Evolutionary conservation across 2,329 filamentous ascomycete genomes (phyloP).

Genomic region (Talaromyces funiculosus): DNA sequence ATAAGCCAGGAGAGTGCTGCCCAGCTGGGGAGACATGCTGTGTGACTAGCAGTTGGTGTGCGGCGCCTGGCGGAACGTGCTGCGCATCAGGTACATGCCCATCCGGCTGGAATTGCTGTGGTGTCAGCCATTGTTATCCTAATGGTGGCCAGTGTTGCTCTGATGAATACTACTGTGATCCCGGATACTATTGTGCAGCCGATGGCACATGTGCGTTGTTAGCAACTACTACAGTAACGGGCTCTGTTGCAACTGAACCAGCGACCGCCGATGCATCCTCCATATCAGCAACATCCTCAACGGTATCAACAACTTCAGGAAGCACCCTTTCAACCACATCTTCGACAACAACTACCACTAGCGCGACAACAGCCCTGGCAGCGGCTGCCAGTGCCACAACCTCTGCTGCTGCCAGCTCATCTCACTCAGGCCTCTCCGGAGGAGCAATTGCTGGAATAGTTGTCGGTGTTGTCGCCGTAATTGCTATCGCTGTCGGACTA

Average conservation of each 20-base stretch:
- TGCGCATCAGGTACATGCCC: constrained; percentile 1
- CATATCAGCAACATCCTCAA: neutral
- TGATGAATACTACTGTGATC: neutral
- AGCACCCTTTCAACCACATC: neutral
- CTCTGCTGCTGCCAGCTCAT: neutral
- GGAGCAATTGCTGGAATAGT: neutral
- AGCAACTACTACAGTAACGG: neutral
- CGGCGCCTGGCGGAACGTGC: neutral
- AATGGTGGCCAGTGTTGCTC: neutral
- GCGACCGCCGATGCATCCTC: neutral
- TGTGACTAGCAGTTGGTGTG: constrained; percentile 1
- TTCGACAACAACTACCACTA: neutral
- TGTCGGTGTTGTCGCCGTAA: neutral
- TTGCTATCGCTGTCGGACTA: neutral
- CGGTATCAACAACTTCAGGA: neutral
- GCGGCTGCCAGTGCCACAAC: neutral
- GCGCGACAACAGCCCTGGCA: neutral
- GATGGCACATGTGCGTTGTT: neutral
- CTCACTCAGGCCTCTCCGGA: neutral
- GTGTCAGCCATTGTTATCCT: constrained; percentile 3
- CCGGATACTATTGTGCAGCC: neutral
- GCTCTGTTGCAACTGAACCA: neutral
- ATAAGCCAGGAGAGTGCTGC: neutral
- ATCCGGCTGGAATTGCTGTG: neutral
- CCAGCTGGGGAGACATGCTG: neutral